A percentile compares a stretch with the other conserved stretches of the same genome.
These are phyloP conservation scores for Candida buenavistaensis DNA, from an alignment of 1,139 yeast genomes.

Conservation along the genomic window DNA sequence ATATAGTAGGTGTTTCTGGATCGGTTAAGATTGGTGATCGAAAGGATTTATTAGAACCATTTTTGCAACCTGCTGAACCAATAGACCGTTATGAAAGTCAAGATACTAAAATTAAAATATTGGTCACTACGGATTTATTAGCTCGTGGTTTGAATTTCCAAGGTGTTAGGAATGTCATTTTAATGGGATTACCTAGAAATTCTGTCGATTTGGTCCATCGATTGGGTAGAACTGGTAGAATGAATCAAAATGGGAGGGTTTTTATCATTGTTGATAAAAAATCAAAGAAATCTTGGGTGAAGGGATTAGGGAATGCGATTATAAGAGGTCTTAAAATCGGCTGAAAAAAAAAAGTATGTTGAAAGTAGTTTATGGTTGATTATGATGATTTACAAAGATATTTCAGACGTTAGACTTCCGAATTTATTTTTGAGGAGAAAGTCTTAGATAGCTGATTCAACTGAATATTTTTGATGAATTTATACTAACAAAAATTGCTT, in stretches of 20 bases:
- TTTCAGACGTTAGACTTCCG: slow-evolving; percentile 34
- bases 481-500: neutral
- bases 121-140: slow-evolving; percentile 86
- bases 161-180: slow-evolving; percentile 76
- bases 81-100: slow-evolving; percentile 30
- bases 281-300: slow-evolving; percentile 75
- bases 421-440: slow-evolving; percentile 24
- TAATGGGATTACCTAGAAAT: slow-evolving; percentile 82
- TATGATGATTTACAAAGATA: slow-evolving; percentile 28
- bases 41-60: slow-evolving; percentile 53
- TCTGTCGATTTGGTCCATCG: slow-evolving; percentile 88
- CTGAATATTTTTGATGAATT: neutral
- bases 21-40: slow-evolving; percentile 61
- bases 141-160: slow-evolving; percentile 90
- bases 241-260: slow-evolving; percentile 87
- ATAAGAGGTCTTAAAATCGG: slow-evolving; percentile 51
- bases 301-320: slow-evolving; percentile 74
- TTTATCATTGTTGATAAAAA: slow-evolving; percentile 68
- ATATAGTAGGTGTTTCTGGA: slow-evolving; percentile 63
- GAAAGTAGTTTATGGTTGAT: slow-evolving; percentile 7
- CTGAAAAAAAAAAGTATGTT: slow-evolving; percentile 15
- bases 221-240: slow-evolving; percentile 92
- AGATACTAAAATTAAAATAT: slow-evolving; percentile 49
- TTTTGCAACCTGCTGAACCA: slow-evolving; percentile 57
- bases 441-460: slow-evolving; percentile 26